Percentiles rank a stretch among this genome's conserved stretches.
phyloP scores from a whole-genome alignment of 441 rosid genomes.

The Adansonia grandidieri region DNA sequence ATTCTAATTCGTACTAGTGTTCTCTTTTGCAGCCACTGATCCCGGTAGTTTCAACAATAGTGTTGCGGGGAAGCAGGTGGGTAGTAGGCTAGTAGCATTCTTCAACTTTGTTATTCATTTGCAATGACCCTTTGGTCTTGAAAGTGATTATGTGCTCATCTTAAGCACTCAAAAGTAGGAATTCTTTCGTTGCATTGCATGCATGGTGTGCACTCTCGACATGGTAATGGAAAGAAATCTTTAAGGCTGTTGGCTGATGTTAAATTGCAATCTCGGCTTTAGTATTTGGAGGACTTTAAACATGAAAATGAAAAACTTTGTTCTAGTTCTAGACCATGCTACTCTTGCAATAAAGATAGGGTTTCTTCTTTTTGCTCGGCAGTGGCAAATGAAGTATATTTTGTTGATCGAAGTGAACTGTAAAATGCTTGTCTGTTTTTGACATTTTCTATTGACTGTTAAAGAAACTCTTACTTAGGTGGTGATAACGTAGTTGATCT shows the following conservation, averaged over 20 bases:
- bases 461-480: not conserved
- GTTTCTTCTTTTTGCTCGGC: not conserved
- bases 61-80: constrained; percentile 92
- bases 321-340: not conserved
- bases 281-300: not conserved
- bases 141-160: not conserved
- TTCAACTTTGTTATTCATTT: not conserved
- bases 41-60: constrained; percentile 92
- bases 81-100: constrained; percentile 28
- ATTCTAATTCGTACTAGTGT: constrained; percentile 19
- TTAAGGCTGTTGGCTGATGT: constrained; percentile 15
- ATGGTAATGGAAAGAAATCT: not conserved
- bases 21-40: constrained; percentile 73
- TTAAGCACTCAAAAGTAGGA: not conserved
- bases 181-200: not conserved
- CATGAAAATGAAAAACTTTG: constrained; percentile 4
- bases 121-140: not conserved
- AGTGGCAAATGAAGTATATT: not conserved
- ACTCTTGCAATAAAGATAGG: not conserved
- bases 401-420: not conserved
- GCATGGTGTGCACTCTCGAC: not conserved
- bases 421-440: constrained; percentile 11
- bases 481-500: constrained; percentile 31
- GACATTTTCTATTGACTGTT: constrained; percentile 4
- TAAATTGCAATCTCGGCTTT: not conserved